phyloP scores from a whole-genome alignment of 2,329 filamentous ascomycete genomes.

The Orbilia oligospora region DNA sequence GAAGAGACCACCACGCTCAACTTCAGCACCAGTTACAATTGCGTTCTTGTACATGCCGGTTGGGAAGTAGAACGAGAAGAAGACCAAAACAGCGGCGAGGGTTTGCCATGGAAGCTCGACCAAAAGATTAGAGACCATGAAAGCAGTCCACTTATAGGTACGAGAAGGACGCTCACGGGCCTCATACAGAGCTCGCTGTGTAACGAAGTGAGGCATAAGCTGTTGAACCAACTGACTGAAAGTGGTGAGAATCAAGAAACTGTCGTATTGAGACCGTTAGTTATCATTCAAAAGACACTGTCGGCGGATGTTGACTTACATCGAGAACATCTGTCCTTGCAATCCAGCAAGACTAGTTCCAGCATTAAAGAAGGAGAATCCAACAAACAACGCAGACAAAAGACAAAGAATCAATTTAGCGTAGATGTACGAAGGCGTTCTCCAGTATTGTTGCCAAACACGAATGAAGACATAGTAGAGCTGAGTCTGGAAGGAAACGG shows the following conservation, averaged over 20 bases:
- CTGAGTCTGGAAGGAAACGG: slow-evolving; percentile 80
- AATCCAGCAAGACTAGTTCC: slow-evolving; percentile 81
- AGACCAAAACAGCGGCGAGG: slow-evolving; percentile 85
- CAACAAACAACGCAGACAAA: slow-evolving; percentile 78
- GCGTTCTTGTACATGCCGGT: slow-evolving; percentile 83
- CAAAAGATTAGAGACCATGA: slow-evolving; percentile 85
- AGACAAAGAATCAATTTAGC: slow-evolving; percentile 80
- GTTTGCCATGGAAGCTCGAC: slow-evolving; percentile 87
- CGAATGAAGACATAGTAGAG: slow-evolving; percentile 78
- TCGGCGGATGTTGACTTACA: slow-evolving; percentile 71
- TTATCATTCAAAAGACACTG: not conserved
- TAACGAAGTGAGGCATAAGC: slow-evolving; percentile 88
- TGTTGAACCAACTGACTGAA: slow-evolving; percentile 85
- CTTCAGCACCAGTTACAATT: slow-evolving; percentile 73
- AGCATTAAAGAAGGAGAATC: slow-evolving; percentile 83
- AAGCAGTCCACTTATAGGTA: slow-evolving; percentile 89
- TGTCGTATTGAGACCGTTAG: not conserved
- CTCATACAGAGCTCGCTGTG: slow-evolving; percentile 84
- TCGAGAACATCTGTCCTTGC: slow-evolving; percentile 87
- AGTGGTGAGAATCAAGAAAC: slow-evolving; percentile 83
- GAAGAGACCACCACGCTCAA: slow-evolving; percentile 81
- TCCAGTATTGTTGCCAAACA: slow-evolving; percentile 93
- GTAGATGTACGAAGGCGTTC: slow-evolving; percentile 89
- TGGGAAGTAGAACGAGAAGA: slow-evolving; percentile 88
- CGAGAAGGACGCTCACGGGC: slow-evolving; percentile 87